Conservation (phyloP, 2,329 filamentous ascomycete genomes). For the Hypoxylon sp. region DNA sequence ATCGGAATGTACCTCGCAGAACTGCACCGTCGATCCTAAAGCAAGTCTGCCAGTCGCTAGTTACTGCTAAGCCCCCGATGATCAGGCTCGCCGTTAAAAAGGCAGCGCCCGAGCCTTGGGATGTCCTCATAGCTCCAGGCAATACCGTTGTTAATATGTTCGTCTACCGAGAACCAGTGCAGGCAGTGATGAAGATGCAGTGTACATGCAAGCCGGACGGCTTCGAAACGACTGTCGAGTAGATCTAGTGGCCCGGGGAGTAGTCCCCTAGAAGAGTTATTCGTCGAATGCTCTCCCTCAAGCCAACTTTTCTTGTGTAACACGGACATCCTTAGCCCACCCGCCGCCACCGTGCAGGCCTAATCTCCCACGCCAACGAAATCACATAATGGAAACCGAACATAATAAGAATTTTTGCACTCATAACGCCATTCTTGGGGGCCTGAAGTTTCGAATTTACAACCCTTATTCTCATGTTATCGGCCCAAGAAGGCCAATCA, state of each 20-base stretch:
- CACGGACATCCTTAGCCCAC: not conserved
- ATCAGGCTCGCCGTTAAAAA: not conserved
- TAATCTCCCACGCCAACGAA: not conserved
- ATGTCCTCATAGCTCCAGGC: conserved; percentile 7
- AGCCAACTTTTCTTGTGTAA: not conserved
- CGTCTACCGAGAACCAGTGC: not conserved
- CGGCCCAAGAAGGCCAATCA: not conserved
- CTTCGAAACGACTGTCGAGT: conserved; percentile 2
- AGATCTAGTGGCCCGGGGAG: too few species aligned
- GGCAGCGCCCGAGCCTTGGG: not conserved
- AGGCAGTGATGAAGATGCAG: not conserved
- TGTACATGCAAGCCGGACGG: not conserved
- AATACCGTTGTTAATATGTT: not conserved
- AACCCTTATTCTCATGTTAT: not conserved
- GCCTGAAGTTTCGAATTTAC: not conserved
- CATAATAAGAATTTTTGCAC: not conserved
- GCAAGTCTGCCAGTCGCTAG: conserved; percentile 25
- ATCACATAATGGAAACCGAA: not conserved
- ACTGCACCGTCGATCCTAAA: conserved; percentile 21
- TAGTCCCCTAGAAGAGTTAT: not conserved
- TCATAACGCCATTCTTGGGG: not conserved
- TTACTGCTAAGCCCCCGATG: not conserved
- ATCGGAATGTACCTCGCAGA: conserved; percentile 8
- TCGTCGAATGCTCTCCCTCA: not conserved
- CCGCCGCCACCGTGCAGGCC: not conserved